Percentiles rank a stretch among this genome's conserved stretches.
Conservation (phyloP, 164 flowering plant species). For the grape (Vitis vinifera) region DNA sequence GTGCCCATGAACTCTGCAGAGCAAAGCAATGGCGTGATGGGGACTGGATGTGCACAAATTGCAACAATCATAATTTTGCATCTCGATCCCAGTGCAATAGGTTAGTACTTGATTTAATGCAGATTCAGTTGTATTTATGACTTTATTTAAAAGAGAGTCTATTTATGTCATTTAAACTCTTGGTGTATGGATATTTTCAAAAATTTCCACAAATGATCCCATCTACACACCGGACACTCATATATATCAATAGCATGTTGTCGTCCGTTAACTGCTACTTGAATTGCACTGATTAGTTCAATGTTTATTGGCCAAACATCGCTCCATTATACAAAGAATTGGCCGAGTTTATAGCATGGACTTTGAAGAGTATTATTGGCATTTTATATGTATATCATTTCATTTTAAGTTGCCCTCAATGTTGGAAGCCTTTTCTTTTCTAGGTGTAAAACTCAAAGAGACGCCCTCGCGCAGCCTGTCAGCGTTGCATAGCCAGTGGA, state of each 20-base stretch:
- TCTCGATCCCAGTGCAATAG: constrained; percentile 88
- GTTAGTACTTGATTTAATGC: constrained; percentile 30
- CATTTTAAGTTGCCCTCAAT: constrained; percentile 2
- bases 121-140: too few species aligned
- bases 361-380: too few species aligned
- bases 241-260: too few species aligned
- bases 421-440: constrained; percentile 5
- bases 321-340: neutral
- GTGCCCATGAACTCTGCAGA: constrained; percentile 33
- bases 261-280: too few species aligned
- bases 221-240: neutral
- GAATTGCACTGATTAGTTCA: too few species aligned
- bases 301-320: neutral
- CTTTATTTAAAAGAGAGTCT: too few species aligned
- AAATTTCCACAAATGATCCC: neutral
- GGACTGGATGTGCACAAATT: constrained; percentile 96
- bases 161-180: too few species aligned
- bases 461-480: constrained; percentile 41
- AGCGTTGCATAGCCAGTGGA: constrained; percentile 32
- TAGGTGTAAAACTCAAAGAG: constrained; percentile 74
- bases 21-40: constrained; percentile 96
- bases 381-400: neutral
- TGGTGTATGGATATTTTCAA: too few species aligned
- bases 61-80: constrained; percentile 91
- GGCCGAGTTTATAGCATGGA: neutral